Conservation (phyloP, 2,329 filamentous ascomycete genomes). For the Aphanocladium album region DNA sequence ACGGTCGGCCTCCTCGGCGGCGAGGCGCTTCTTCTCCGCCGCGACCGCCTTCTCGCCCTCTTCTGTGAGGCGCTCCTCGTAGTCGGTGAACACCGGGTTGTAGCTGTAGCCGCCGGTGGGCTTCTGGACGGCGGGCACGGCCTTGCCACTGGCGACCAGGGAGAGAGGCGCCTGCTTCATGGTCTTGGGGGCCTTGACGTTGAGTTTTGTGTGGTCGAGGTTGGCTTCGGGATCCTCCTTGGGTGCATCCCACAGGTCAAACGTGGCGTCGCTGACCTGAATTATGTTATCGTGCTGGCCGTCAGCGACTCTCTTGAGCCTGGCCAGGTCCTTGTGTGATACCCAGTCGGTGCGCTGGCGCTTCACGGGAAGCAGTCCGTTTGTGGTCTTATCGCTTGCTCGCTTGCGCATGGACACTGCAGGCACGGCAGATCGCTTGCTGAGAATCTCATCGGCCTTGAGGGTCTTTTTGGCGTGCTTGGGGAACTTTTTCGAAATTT, state of each 20-base stretch:
- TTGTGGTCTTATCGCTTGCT: constrained; percentile 60
- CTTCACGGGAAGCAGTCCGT: constrained; percentile 71
- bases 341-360: constrained; percentile 73
- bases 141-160: constrained; percentile 75
- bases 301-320: constrained; percentile 74
- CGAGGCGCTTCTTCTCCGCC: constrained; percentile 69
- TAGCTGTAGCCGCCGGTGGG: constrained; percentile 85
- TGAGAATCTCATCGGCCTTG: constrained; percentile 88
- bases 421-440: constrained; percentile 74
- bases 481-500: constrained; percentile 58
- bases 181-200: constrained; percentile 68
- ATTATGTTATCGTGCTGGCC: constrained; percentile 56
- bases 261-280: constrained; percentile 56
- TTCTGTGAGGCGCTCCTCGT: constrained; percentile 67
- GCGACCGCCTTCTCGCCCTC: constrained; percentile 77
- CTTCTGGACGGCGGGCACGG: constrained; percentile 69
- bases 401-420: constrained; percentile 77
- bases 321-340: constrained; percentile 74
- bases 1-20: constrained; percentile 60
- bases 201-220: constrained; percentile 62
- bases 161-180: constrained; percentile 74
- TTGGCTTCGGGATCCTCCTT: constrained; percentile 32
- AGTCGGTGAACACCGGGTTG: constrained; percentile 84
- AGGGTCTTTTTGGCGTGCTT: constrained; percentile 70
- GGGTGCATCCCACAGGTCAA: constrained; percentile 70